Conservation (phyloP, 2,329 filamentous ascomycete species). For the Fusarium solani-melongenae region DNA sequence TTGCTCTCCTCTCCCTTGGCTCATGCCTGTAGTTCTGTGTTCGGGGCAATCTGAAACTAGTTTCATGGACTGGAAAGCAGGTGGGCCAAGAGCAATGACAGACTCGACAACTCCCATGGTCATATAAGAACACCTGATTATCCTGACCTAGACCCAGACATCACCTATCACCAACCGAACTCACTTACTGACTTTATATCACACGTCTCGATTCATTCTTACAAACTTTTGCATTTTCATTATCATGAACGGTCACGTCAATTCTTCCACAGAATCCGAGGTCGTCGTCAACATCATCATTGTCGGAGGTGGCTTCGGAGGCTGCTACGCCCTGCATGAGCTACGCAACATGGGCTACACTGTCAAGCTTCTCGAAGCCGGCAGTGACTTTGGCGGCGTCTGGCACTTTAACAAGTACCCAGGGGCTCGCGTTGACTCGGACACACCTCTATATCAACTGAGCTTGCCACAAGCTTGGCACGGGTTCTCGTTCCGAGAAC, state of each 20-base stretch:
- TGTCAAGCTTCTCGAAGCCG: slow-evolving; percentile 18
- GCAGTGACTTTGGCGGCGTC: slow-evolving; percentile 25
- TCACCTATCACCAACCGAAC: not conserved
- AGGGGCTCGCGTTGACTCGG: slow-evolving; percentile 22
- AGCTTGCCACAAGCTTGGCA: not conserved
- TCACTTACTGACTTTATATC: not conserved
- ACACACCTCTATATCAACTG: slow-evolving; percentile 19
- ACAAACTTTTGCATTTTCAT: not conserved
- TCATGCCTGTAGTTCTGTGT: not conserved
- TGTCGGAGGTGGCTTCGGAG: slow-evolving; percentile 27
- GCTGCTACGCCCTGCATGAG: slow-evolving; percentile 13
- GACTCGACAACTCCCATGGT: not conserved
- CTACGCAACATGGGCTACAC: slow-evolving; percentile 12
- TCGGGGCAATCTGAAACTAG: not conserved
- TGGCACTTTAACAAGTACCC: slow-evolving; percentile 36
- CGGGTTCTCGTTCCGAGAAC: slow-evolving; percentile 4
- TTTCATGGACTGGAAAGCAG: not conserved
- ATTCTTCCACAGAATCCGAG: not conserved
- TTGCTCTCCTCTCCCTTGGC: not conserved
- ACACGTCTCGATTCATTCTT: not conserved
- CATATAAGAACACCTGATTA: not conserved
- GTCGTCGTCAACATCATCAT: slow-evolving; percentile 9
- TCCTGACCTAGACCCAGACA: not conserved
- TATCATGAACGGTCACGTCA: not conserved
- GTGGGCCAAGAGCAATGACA: not conserved